Base-by-base conservation (phyloP, 805 yeast species). In the Hanseniaspora guilliermondii region DNA sequence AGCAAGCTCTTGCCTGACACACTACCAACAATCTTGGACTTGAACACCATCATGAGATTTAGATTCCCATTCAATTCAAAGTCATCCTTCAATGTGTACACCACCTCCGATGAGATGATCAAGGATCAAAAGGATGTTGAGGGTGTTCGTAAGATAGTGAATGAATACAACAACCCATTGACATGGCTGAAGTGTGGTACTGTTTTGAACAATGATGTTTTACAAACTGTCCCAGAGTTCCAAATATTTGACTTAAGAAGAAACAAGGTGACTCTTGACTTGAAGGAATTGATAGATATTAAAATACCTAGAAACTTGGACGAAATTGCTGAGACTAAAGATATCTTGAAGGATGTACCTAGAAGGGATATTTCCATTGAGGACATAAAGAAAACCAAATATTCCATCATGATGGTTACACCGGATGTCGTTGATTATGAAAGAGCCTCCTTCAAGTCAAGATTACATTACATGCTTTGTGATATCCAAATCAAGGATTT, bases 1-100 rank as follows among this genome's bases (percentile, higher is more conserved):
- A 71, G 87, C 60, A 77, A 76, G 42, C 87, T 87, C 42, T 85
- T 93, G 56, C 98, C 98, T 16, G 98, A 93, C 65, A 89, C 97
- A 3, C 65, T 93, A 67, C 93, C 97, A 27, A 88, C 97, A 2
- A 68, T 93, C 56, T 82, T 77, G 9, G 70, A 75, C 58, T 91
- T 79, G 17, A 87, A 85, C 52, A 85, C 91, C 6, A 73, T 77
- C 45, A 63, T 93, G 45, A 80, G 80, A 68, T 64, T 93, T 44
- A 81, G 80, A 69, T 89, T 89, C 64, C 82, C 88, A 5, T 85
- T 82, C 63, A 44, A 44, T 25, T 49, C 53, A 3, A 53, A 59
- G 11, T 49, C 53, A 21, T 19, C 53, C n/a, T 49, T 49, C 35
- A 39, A 49, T 24, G 47, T 40, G 24, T 49, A 40, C 14, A 14